These are phyloP conservation scores for Phytophthora agathidicida DNA, from an alignment of 352 stramenopile genomes.

Conservation along the genomic window DNA sequence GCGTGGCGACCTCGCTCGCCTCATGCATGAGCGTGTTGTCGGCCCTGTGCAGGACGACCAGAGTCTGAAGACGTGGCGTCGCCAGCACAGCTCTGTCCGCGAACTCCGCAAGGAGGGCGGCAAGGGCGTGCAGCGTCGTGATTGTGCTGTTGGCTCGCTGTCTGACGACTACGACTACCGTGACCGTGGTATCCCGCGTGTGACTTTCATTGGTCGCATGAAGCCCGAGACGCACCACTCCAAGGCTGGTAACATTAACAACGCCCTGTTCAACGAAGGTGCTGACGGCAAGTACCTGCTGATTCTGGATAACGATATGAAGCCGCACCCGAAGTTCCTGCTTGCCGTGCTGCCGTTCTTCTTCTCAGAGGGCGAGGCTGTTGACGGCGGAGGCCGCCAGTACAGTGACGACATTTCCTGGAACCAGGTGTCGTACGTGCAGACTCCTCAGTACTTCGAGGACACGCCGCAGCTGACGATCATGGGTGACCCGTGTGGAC, in stretches of 20 bases:
- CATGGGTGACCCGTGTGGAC: slow-evolving; percentile 88
- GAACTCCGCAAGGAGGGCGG: slow-evolving; percentile 83
- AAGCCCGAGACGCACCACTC: slow-evolving; percentile 90
- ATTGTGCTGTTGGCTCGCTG: slow-evolving; percentile 87
- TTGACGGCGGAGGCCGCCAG: slow-evolving; percentile 82
- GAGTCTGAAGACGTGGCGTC: slow-evolving; percentile 83
- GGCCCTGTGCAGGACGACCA: slow-evolving; percentile 79
- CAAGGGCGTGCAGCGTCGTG: slow-evolving; percentile 82
- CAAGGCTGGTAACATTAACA: slow-evolving; percentile 94
- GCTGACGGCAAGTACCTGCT: slow-evolving; percentile 89
- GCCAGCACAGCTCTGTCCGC: slow-evolving; percentile 85
- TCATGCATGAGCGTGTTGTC: slow-evolving; percentile 90
- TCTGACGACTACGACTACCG: slow-evolving; percentile 92
- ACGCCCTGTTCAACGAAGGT: slow-evolving; percentile 90
- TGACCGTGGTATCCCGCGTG: slow-evolving; percentile 84
- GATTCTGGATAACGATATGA: slow-evolving; percentile 94
- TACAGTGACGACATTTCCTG: slow-evolving; percentile 91
- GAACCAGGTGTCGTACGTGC: slow-evolving; percentile 91
- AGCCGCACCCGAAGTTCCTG: slow-evolving; percentile 89
- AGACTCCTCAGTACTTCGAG: slow-evolving; percentile 92
- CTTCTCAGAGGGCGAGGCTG: slow-evolving; percentile 88
- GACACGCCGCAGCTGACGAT: slow-evolving; percentile 84
- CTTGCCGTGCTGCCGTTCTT: slow-evolving; percentile 89
- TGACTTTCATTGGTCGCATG: slow-evolving; percentile 90
- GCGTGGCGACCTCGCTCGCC: slow-evolving; percentile 74